Evolutionary conservation across 1,284 basidiomycete genomes (phyloP), one percentile per base, ranked within the genome.

Genomic region (Afroboletus lepidellus): DNA sequence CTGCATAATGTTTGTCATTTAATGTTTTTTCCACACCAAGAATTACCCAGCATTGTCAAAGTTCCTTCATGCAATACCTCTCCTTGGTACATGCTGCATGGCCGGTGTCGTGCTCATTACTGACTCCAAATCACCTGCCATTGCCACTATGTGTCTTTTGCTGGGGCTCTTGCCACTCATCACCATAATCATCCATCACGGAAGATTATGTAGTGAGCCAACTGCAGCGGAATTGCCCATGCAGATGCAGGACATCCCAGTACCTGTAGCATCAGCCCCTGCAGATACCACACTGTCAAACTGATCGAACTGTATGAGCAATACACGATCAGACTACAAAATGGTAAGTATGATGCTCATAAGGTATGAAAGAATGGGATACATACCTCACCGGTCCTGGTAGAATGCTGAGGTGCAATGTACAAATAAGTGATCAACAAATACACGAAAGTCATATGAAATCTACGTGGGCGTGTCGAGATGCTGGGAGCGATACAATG

Each of bases 61-160:
- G 21, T 37, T 54, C 21, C 54, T 65, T 2, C 59, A 67, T 15
- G 39, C 25, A 2, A 25, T 67, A 36, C 64, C 65, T 4, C 46
- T 56, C 2, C 36, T 65, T 0, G 54, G 54, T 13, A 50, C 45
- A 18, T 57, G 27, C 2, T 53, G 53, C 20, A 45, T 57, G 42
- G 58, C 60, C 0, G 37, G 48, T 27, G 20, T 65, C 3, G 53
- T 50, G 21, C 51, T 65, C 9, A 48, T 49, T 25, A 25, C 21
- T 16, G 32, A 25, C 9, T n/a, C 52, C n/a, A 38, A 44, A 11
- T 57, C 65, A 3, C 51, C 54, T 1, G 24, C 23, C 3, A 8
- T 62, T n/a, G 52, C 47, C 5, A 8, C 34, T 3, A n/a, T 45
- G 9, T 25, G 30, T 7, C 37, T 64, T 32, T 37, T 55, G 9